Base-by-base conservation (phyloP, 768 basidiomycete genomes). In the Botryobasidium botryosum region DNA sequence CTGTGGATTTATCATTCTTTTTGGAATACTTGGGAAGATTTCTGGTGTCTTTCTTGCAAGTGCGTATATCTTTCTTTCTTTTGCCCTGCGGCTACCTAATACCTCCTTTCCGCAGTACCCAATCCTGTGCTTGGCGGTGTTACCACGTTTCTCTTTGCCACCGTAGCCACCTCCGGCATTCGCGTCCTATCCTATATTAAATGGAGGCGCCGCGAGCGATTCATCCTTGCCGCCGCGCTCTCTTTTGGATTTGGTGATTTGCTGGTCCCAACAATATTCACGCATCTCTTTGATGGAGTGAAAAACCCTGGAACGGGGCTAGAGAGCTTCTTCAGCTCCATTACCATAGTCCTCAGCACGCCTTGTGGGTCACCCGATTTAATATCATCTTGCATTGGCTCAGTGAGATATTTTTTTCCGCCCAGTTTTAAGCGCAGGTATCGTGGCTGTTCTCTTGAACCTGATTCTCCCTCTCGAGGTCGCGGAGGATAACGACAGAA, bases 81-180 rank as follows among this genome's bases (percentile, higher is more conserved):
- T 28, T 45, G 15, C 21, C 25, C 17, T 39, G 6, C 15, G 24
- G 21, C 36, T 6, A 31, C 27, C 21, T 12, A 33, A 40, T 15
- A 8, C 24, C 12, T 21, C 17, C 26, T 5, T 25, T 20, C 15
- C 27, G 12, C 47, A 71, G 70, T 90, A 48, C 86, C 85, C 1
- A 77, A 79, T 54, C 66, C 84, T 0, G 83, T 85, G 5, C 69
- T 85, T 0, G 85, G 84, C 2, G 83, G 84, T 2, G 82, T 87
- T 3, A 90, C 83, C 8, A 86, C 84, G 2, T 87, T 87, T 68
- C 67, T 87, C 7, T 87, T 88, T 55, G 77, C 80, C 0, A 75
- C 68, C 32, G 83, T 87, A 24, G 68, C 71, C 13, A 69, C 72
- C 5, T 79, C 78, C 0, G 83, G 85, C 26, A 42, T 80, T 24